phyloP scores from a whole-genome alignment of 495 filamentous ascomycete genomes.

The Immersiella caudata region DNA sequence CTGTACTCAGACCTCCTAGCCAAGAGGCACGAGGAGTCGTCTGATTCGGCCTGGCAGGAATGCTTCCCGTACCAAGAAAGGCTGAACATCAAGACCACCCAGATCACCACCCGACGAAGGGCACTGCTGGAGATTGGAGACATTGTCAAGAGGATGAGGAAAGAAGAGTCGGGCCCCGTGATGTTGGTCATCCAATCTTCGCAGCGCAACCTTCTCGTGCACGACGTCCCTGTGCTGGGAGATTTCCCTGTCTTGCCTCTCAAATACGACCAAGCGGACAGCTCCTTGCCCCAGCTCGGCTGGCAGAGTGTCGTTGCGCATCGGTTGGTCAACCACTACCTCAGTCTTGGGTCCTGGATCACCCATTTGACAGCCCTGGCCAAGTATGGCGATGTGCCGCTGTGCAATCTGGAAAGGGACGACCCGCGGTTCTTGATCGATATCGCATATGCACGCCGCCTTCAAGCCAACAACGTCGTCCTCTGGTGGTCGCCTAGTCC shows the following conservation, averaged over 20 bases:
- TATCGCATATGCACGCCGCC: slow-evolving; percentile 85
- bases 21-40: slow-evolving; percentile 65
- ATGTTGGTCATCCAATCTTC: slow-evolving; percentile 90
- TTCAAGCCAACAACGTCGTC: slow-evolving; percentile 91
- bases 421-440: slow-evolving; percentile 95
- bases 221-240: slow-evolving; percentile 81
- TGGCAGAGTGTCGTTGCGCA: slow-evolving; percentile 92
- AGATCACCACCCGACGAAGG: slow-evolving; percentile 86
- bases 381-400: slow-evolving; percentile 87
- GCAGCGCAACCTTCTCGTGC: slow-evolving; percentile 74
- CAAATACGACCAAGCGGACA: slow-evolving; percentile 79
- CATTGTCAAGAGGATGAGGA: slow-evolving; percentile 81
- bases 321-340: slow-evolving; percentile 83
- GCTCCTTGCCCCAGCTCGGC: slow-evolving; percentile 83
- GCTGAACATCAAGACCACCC: slow-evolving; percentile 80
- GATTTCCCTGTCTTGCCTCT: slow-evolving; percentile 84
- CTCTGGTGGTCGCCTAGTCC: slow-evolving; percentile 95
- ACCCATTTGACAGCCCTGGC: slow-evolving; percentile 83
- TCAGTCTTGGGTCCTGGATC: slow-evolving; percentile 89
- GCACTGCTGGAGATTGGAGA: slow-evolving; percentile 84
- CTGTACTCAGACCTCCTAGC: slow-evolving; percentile 79
- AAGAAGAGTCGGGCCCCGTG: slow-evolving; percentile 74
- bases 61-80: slow-evolving; percentile 86
- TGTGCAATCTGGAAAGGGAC: slow-evolving; percentile 93
- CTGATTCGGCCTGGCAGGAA: slow-evolving; percentile 68